phyloP scores from a whole-genome alignment of 2,329 filamentous ascomycete species.

The Orbilia brochopaga region DNA sequence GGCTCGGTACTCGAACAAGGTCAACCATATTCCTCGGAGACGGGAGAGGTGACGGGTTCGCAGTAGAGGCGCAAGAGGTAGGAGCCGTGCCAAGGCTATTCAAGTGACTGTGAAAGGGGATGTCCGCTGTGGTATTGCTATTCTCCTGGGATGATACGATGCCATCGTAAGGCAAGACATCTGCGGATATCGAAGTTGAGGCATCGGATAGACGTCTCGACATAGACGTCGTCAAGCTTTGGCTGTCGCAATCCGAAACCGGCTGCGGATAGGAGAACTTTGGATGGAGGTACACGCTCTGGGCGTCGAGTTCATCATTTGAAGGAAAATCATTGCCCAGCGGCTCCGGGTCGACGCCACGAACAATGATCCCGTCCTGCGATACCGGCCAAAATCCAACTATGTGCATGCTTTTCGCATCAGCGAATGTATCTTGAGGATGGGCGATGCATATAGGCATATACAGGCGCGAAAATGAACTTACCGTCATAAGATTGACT shows the following conservation, averaged over 20 bases:
- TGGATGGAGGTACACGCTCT: constrained; percentile 41
- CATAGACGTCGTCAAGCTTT: constrained; percentile 52
- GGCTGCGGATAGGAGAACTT: constrained; percentile 49
- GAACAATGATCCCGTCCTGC: constrained; percentile 47
- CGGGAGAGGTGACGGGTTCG: constrained; percentile 71
- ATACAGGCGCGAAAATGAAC: background rate
- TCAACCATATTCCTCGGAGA: constrained; percentile 70
- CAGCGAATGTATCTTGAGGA: background rate
- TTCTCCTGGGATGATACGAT: constrained; percentile 48
- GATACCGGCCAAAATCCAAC: constrained; percentile 44
- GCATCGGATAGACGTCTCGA: constrained; percentile 53
- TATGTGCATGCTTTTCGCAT: constrained; percentile 15
- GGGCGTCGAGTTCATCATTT: constrained; percentile 29
- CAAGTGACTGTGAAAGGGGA: constrained; percentile 32
- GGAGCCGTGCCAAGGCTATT: constrained; percentile 20
- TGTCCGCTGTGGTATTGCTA: constrained; percentile 1
- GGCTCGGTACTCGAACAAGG: constrained; percentile 60
- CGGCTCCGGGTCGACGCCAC: constrained; percentile 41
- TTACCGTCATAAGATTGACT: constrained; percentile 43
- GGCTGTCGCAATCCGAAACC: constrained; percentile 45
- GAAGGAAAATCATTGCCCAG: constrained; percentile 36
- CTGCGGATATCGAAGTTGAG: constrained; percentile 52
- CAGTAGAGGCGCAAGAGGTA: constrained; percentile 30
- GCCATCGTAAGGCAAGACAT: constrained; percentile 48
- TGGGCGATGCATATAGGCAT: no score